Percentiles rank a stretch among this genome's conserved stretches.
Evolutionary conservation across 2,329 filamentous ascomycete species (phyloP).

Genomic region (Mariannaea elegans): DNA sequence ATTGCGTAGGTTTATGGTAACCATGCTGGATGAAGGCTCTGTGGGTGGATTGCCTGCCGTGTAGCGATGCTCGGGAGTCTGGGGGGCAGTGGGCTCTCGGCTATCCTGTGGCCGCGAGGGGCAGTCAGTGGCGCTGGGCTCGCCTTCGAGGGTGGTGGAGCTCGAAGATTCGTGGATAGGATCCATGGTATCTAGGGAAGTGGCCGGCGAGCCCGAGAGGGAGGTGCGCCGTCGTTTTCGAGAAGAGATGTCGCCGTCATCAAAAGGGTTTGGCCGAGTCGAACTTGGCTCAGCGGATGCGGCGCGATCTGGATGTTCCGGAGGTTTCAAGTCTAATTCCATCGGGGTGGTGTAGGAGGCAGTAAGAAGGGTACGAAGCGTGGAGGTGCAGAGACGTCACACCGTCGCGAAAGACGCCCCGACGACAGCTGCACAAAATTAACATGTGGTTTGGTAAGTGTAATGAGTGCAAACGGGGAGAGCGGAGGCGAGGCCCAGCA

Average conservation of each 20-base stretch:
- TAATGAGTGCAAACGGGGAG: constrained; percentile 31
- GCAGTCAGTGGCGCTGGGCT: constrained; percentile 38
- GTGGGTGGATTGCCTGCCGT: constrained; percentile 43
- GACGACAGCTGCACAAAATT: constrained; percentile 61
- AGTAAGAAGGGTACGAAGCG: constrained; percentile 49
- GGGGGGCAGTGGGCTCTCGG: constrained; percentile 55
- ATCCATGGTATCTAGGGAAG: constrained; percentile 57
- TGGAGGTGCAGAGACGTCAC: constrained; percentile 58
- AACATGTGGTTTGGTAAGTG: constrained; percentile 61
- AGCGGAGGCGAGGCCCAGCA: constrained; percentile 23
- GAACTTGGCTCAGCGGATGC: constrained; percentile 70
- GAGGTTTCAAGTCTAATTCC: constrained; percentile 60
- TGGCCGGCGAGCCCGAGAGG: constrained; percentile 62
- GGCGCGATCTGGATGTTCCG: constrained; percentile 65
- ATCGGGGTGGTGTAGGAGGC: constrained; percentile 56
- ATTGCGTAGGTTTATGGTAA: constrained; percentile 69
- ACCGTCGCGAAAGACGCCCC: constrained; percentile 64
- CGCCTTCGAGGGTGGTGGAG: constrained; percentile 44
- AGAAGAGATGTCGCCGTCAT: constrained; percentile 64
- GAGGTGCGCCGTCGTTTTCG: constrained; percentile 72
- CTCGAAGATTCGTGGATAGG: constrained; percentile 45
- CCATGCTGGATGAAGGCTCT: constrained; percentile 60
- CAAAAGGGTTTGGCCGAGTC: constrained; percentile 71
- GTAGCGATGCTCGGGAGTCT: constrained; percentile 52
- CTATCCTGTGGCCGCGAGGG: constrained; percentile 41